These are phyloP conservation scores for Penicillium frequentans DNA, from an alignment of 2,329 filamentous ascomycete genomes.

Conservation along the genomic window DNA sequence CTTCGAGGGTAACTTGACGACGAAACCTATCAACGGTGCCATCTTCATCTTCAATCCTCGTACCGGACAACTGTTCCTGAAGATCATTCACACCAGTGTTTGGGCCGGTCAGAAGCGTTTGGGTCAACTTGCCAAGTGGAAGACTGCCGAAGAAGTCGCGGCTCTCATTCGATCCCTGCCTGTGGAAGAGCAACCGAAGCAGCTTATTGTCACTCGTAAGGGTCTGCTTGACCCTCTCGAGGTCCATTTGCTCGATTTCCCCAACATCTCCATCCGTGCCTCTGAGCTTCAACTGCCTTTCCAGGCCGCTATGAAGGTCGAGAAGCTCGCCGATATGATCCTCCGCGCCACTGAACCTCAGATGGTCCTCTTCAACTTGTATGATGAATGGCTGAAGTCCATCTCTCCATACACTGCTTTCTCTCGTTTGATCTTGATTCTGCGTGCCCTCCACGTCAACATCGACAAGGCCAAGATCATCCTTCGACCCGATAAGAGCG, in stretches of 20 bases:
- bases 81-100: constrained; percentile 99
- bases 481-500: constrained; percentile 91
- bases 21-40: constrained; percentile 98
- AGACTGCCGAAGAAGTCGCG: constrained; percentile 99
- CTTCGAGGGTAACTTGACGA: constrained; percentile 97
- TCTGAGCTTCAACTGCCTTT: constrained; percentile 96
- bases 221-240: constrained; percentile 95
- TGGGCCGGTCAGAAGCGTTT: constrained; percentile 99
- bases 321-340: constrained; percentile 99
- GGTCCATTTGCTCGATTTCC: constrained; percentile 96
- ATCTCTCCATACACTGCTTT: constrained; percentile 99
- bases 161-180: constrained; percentile 93
- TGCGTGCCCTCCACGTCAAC: constrained; percentile 94
- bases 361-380: constrained; percentile 99
- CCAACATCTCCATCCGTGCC: constrained; percentile 96
- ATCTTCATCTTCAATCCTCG: constrained; percentile 99
- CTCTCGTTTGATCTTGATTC: constrained; percentile 87
- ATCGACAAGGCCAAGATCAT: constrained; percentile 98
- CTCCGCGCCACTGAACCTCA: constrained; percentile 96
- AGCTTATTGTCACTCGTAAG: constrained; percentile 96
- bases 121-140: constrained; percentile 97
- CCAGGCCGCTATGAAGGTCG: constrained; percentile 99
- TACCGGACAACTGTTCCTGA: constrained; percentile 94
- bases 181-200: constrained; percentile 97
- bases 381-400: constrained; percentile 98